Evolutionary conservation across 2,329 filamentous ascomycete species (phyloP), one percentile per base, ranked within the genome.

Genomic region (Aspergillus alliaceus): DNA sequence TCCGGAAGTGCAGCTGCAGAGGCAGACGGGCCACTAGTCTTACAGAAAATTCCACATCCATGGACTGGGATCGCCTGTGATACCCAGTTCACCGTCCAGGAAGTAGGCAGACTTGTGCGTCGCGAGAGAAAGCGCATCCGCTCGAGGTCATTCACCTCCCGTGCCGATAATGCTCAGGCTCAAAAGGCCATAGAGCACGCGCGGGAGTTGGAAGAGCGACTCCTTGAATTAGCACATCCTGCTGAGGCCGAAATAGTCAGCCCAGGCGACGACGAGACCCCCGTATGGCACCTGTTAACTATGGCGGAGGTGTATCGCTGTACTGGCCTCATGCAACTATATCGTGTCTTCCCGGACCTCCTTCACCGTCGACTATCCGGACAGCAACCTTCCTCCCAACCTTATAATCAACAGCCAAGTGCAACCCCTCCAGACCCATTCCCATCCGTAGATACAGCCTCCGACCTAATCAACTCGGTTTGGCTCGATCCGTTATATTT

Each of bases 271-370:
- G 73, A 77, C 48, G 77, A 80, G 51, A 84, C 82, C 0, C 77
- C 81, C 2, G 79, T 82, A 52, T 76, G 77, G 69, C 80, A 85
- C 63, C 78, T 84, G 37, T 73, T 84, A 34, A 76, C 78, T 7
- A 76, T 83, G 60, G 82, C 82, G 2, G 79, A 84, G 60, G 78
- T 80, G 1, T 83, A 83, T 58, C 79, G 82, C 32, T 80, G 78
- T 53, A 75, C 79, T 2, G 82, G 81, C 1, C 73, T 84, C 4
- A 70, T 84, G 46, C 81, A 85, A 60, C 66, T 85, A 20, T 85
- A 85, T 63, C 78, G 79, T 24, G 77, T 80, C 29, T 84, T 84
- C 55, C 82, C 82, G 2, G 78, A 80, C 29, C 70, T 82, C 34
- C 71, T 82, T 1, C 74, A 72, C n/a, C 75, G 74, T 32, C 76